Conservation (phyloP, 2,329 filamentous ascomycete genomes). For the Xylariomycetidae sp. region DNA sequence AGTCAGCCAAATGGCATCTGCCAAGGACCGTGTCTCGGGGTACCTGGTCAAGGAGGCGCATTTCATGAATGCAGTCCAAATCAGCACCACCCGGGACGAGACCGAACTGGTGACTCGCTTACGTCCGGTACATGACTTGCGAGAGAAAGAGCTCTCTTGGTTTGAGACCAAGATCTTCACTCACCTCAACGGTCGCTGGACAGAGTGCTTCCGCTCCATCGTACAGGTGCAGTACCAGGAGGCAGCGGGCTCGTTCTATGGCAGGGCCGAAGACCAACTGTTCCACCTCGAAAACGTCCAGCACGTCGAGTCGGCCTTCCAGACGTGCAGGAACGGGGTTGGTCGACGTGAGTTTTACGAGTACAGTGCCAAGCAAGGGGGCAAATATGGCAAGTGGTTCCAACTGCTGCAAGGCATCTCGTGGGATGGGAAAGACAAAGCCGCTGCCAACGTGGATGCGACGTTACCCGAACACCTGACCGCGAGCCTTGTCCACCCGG, state of each 20-base stretch:
- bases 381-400: conserved; percentile 27
- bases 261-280: conserved; percentile 10
- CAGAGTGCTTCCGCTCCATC: conserved; percentile 1
- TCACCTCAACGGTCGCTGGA: background rate
- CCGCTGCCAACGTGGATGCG: conserved; percentile 19
- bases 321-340: conserved; percentile 18
- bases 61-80: background rate
- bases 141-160: conserved; percentile 7
- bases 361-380: conserved; percentile 19
- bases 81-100: background rate
- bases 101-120: conserved; percentile 16
- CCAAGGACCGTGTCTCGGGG: conserved; percentile 11
- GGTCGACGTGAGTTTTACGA: conserved; percentile 24
- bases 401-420: conserved; percentile 23
- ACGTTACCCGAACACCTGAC: conserved; percentile 14
- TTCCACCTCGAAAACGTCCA: conserved; percentile 5
- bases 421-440: conserved; percentile 21
- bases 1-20: conserved; percentile 18
- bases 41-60: conserved; percentile 4
- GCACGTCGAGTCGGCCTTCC: conserved; percentile 10
- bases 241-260: conserved; percentile 9
- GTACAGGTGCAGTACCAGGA: conserved; percentile 22
- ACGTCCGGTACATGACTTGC: conserved; percentile 7
- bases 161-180: conserved; percentile 15
- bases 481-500: conserved; percentile 29